phyloP scores from a whole-genome alignment of 2,329 filamentous ascomycete genomes.

The Aureobasidium sp. region DNA sequence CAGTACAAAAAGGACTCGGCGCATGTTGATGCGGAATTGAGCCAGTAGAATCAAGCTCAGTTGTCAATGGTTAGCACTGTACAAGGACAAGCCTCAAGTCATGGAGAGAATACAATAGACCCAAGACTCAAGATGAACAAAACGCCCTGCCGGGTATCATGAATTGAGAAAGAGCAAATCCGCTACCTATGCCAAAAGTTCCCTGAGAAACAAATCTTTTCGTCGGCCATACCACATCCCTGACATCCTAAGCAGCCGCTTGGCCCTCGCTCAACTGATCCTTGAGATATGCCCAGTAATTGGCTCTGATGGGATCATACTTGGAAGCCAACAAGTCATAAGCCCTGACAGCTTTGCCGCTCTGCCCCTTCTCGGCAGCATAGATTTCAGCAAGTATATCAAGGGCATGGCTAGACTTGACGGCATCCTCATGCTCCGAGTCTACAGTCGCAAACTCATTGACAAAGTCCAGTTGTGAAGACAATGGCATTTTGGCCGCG shows the following conservation, averaged over 20 bases:
- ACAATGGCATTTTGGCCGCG: conserved; percentile 51
- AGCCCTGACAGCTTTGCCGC: conserved; percentile 59
- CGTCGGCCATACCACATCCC: too few species aligned
- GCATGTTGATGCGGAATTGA: conserved; percentile 19
- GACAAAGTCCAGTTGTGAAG: conserved; percentile 48
- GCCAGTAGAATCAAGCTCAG: neutral
- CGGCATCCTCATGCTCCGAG: conserved; percentile 41
- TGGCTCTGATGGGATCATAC: conserved; percentile 85
- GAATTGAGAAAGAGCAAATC: neutral
- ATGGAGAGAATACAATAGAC: too few species aligned
- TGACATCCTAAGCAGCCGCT: neutral
- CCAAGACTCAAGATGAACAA: neutral
- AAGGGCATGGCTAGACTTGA: conserved; percentile 56
- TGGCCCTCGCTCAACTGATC: conserved; percentile 32
- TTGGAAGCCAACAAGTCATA: conserved; percentile 68
- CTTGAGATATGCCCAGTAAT: conserved; percentile 84
- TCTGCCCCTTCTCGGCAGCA: conserved; percentile 45
- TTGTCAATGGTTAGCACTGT: too few species aligned
- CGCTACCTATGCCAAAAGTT: neutral
- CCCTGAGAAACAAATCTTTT: neutral
- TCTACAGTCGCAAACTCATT: conserved; percentile 46
- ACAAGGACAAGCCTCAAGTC: too few species aligned
- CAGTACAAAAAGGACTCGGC: conserved; percentile 41
- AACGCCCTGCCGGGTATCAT: conserved; percentile 14
- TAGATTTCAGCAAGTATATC: conserved; percentile 68